Percentiles rank a stretch among this genome's conserved stretches.
Evolutionary conservation across 2,329 filamentous ascomycete genomes (phyloP).

Genomic region (Fusarium verrucosum): DNA sequence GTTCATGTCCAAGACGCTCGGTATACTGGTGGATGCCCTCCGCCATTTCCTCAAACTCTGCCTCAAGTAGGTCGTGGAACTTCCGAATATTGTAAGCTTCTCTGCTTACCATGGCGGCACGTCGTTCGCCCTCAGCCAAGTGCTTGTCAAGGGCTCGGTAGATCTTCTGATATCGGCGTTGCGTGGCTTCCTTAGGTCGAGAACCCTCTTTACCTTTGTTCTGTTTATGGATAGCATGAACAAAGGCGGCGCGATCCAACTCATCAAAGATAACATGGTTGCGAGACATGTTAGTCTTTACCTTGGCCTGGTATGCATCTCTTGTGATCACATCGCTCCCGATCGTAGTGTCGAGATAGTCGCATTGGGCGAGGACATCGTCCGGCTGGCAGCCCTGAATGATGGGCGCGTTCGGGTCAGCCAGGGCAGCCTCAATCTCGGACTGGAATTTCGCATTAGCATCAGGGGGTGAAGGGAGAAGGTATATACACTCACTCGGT

Average conservation of each 20-base stretch:
- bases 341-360: neutral
- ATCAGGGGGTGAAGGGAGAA: neutral
- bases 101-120: neutral
- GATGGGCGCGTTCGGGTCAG: neutral
- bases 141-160: conserved; percentile 2
- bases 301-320: neutral
- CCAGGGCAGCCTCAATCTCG: neutral
- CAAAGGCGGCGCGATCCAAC: neutral
- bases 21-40: neutral
- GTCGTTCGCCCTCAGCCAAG: neutral
- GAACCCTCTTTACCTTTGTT: neutral
- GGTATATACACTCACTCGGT: neutral
- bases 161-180: neutral
- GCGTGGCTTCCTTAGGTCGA: neutral
- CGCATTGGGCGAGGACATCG: neutral
- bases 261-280: conserved; percentile 2
- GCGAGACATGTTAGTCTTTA: neutral
- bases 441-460: conserved; percentile 2
- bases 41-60: neutral
- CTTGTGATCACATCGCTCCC: neutral
- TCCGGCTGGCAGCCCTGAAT: neutral
- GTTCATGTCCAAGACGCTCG: neutral
- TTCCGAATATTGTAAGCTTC: neutral
- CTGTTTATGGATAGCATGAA: neutral
- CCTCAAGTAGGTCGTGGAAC: neutral